These are phyloP conservation scores for Copromyces sp. DNA, from an alignment of 495 filamentous ascomycete genomes.

Conservation along the genomic window DNA sequence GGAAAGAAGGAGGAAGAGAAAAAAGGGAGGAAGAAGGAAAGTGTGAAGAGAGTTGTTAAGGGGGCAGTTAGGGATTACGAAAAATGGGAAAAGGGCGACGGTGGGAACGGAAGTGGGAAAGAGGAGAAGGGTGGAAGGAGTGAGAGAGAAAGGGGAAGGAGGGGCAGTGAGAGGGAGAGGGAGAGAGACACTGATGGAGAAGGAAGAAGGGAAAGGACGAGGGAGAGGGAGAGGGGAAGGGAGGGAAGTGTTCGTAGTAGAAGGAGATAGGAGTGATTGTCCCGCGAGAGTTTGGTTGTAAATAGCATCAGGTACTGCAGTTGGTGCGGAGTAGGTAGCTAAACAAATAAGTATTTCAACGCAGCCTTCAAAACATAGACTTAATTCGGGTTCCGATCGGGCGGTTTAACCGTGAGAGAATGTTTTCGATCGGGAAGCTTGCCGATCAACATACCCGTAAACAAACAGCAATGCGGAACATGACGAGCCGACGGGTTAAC, in stretches of 20 bases:
- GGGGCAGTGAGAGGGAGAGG: not conserved
- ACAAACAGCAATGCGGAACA: not conserved
- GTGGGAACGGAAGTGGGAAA: not conserved
- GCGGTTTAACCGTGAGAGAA: not conserved
- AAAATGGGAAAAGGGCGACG: not conserved
- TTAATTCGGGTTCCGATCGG: not conserved
- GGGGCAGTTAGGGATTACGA: not conserved
- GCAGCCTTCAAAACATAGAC: not conserved
- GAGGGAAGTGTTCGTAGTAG: not conserved
- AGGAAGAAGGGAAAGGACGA: not conserved
- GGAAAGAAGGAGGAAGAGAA: not conserved
- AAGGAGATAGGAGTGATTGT: not conserved
- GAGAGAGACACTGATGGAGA: not conserved
- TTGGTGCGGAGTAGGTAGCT: too few relatives aligned
- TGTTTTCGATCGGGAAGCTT: not conserved
- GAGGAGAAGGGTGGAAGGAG: not conserved
- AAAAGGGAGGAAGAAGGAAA: not conserved
- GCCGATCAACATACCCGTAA: not conserved
- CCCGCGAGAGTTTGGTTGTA: not conserved
- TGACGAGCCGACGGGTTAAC: not conserved
- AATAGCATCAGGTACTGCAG: too few relatives aligned
- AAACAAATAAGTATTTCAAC: too few relatives aligned
- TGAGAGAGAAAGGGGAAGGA: not conserved
- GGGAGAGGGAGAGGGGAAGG: not conserved
- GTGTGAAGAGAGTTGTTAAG: constrained; percentile 4